Evolutionary conservation across 2,329 filamentous ascomycete genomes (phyloP), one percentile per base, ranked within the genome.

Genomic region (Neofusicoccum sp.): DNA sequence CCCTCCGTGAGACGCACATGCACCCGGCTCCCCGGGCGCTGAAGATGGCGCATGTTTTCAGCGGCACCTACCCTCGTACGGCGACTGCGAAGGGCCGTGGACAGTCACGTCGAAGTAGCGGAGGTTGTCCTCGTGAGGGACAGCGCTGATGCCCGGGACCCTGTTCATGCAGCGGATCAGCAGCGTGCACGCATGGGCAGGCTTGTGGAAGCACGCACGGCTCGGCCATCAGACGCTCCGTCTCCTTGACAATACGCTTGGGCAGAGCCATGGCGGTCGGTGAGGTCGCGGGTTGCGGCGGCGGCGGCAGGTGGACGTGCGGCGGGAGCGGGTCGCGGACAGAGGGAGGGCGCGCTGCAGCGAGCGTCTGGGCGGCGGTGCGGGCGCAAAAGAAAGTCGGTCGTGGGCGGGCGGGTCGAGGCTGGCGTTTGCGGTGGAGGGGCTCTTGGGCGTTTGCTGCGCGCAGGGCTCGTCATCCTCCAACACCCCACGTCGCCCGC

Each of bases 21-120:
- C 6, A 14, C 20, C 6, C 3, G n/a, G 16, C 7, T 12, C 33
- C 24, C 14, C 14, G 11, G 5, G 40, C 3, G n/a, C 38, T 16
- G 9, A 2, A 28, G 1, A 11, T 40, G 16, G n/a, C 26, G 38
- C 26, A 34, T 43, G 11, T 30, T 9, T 30, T 28, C 6, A 3
- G 16, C n/a, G 34, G 53, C n/a, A 71, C 80, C 61, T 72, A 96
- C 93, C 91, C 83, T 98, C 93, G 73, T 98, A 98, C 63, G 95
- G 95, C 61, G 93, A 97, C 71, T 93, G 89, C 40, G 88, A 86
- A 24, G 93, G 93, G 5, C 93, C 93, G 73, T 97, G 88, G 73
- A 99, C 97, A 70, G 90, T 91, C 67, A 99, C 96, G 75, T 99
- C 96, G 71, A 99, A 99, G 78, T 99, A 99, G 68, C 95, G 86